These are phyloP conservation scores for Pseudogymnoascus sp. DNA, from an alignment of 2,329 filamentous ascomycete genomes.

Conservation along the genomic window DNA sequence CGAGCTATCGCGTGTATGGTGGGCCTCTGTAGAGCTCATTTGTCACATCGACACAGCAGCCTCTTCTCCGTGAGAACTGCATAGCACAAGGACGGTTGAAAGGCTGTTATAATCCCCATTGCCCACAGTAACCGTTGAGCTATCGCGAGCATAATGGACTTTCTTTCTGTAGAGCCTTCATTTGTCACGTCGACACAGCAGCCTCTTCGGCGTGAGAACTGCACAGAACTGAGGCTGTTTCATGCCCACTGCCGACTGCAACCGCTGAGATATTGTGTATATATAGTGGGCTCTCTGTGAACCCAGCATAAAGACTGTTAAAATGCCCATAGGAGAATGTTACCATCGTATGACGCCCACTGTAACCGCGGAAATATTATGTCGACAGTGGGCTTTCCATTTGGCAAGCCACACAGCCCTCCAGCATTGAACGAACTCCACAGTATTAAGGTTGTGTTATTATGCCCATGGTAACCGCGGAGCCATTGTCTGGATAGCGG, in stretches of 20 bases:
- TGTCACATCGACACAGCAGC: neutral
- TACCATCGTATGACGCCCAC: too few species aligned
- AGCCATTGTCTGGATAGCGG: neutral
- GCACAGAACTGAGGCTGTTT: neutral
- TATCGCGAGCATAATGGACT: neutral
- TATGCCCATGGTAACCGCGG: neutral
- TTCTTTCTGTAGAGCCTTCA: too few species aligned
- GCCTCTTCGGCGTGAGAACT: neutral
- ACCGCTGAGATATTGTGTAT: neutral
- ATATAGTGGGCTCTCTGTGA: too few species aligned
- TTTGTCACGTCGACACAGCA: too few species aligned
- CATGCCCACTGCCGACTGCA: neutral
- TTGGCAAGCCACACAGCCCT: neutral
- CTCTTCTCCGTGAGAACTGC: neutral
- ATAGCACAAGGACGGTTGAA: neutral
- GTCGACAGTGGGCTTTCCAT: neutral
- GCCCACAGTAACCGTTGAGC: neutral
- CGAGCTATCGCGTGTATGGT: neutral
- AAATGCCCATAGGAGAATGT: too few species aligned
- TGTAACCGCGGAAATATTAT: neutral
- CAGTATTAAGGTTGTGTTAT: neutral
- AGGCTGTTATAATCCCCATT: neutral
- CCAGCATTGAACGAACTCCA: neutral
- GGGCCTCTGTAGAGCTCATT: neutral
- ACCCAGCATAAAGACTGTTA: too few species aligned